These are phyloP conservation scores for Exophiala lecanii-corni DNA, from an alignment of 2,329 filamentous ascomycete genomes.

Conservation along the genomic window DNA sequence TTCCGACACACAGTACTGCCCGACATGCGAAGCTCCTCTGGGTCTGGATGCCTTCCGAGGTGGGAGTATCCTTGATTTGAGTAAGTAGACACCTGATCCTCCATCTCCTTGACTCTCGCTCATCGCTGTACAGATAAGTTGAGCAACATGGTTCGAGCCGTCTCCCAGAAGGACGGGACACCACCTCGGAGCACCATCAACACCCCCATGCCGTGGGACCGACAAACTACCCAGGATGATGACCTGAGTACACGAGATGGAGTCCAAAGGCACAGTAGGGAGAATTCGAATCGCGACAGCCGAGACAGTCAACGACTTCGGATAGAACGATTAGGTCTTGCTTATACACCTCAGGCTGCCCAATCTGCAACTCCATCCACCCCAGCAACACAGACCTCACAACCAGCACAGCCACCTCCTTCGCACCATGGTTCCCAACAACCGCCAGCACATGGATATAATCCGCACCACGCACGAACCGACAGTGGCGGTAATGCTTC, in stretches of 20 bases:
- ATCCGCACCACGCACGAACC: constrained; percentile 60
- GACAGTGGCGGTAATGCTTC: constrained; percentile 70
- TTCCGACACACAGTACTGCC: constrained; percentile 89
- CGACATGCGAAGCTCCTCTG: constrained; percentile 85
- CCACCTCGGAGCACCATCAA: constrained; percentile 46
- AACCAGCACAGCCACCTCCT: constrained; percentile 21
- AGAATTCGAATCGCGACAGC: constrained; percentile 36
- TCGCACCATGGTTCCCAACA: background rate
- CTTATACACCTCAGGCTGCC: constrained; percentile 25
- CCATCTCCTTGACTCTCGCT: background rate
- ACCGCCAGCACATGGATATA: constrained; percentile 16
- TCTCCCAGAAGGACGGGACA: constrained; percentile 61
- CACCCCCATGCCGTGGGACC: constrained; percentile 60
- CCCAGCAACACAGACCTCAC: no score
- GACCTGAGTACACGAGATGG: constrained; percentile 20
- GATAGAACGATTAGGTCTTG: constrained; percentile 42
- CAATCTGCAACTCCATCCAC: no score
- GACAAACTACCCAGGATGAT: constrained; percentile 32
- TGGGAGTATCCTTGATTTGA: constrained; percentile 87
- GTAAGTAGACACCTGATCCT: constrained; percentile 46
- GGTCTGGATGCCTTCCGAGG: constrained; percentile 89
- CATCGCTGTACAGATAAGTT: constrained; percentile 68
- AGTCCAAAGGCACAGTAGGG: constrained; percentile 19
- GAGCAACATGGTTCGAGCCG: constrained; percentile 83
- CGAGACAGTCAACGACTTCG: constrained; percentile 42